phyloP scores from a whole-genome alignment of 2,329 filamentous ascomycete species.

The Colletotrichum sp. region DNA sequence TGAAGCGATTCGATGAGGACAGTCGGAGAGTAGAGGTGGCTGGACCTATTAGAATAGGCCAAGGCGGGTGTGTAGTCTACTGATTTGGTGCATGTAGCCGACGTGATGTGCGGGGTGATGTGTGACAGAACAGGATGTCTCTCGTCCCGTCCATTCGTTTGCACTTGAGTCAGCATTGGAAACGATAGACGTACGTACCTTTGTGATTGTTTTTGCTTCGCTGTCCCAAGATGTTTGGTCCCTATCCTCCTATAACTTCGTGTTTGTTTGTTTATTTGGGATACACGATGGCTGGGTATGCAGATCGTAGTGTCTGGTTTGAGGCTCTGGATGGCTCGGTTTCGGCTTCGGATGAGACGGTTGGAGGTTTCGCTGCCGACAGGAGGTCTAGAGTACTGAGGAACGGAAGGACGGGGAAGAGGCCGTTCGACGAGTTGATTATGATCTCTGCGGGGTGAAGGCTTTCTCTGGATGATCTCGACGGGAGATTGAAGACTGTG shows the following conservation, averaged over 20 bases:
- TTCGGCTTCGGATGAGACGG: not conserved
- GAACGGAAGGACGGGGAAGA: too few relatives aligned
- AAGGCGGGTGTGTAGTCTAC: not conserved
- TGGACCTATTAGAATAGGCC: not conserved
- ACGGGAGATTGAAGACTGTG: not conserved
- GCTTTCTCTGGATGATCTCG: too few relatives aligned
- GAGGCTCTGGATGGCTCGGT: not conserved
- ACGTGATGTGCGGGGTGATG: not conserved
- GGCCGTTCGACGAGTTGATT: too few relatives aligned
- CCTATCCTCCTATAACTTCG: fast-evolving
- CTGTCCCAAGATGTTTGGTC: not conserved
- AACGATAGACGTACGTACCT: not conserved
- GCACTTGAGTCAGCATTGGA: not conserved
- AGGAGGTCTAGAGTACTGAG: not conserved
- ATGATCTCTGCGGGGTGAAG: too few relatives aligned
- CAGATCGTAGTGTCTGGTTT: not conserved
- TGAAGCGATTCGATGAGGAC: not conserved
- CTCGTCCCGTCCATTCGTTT: not conserved
- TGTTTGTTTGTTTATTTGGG: not conserved
- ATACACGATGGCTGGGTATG: not conserved
- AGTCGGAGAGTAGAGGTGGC: not conserved
- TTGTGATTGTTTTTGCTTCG: not conserved
- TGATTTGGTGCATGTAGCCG: not conserved
- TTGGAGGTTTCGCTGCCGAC: not conserved
- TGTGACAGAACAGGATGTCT: not conserved